Evolutionary conservation across 2,329 filamentous ascomycete genomes (phyloP).

Genomic region (Aspergillus pseudotamarii): DNA sequence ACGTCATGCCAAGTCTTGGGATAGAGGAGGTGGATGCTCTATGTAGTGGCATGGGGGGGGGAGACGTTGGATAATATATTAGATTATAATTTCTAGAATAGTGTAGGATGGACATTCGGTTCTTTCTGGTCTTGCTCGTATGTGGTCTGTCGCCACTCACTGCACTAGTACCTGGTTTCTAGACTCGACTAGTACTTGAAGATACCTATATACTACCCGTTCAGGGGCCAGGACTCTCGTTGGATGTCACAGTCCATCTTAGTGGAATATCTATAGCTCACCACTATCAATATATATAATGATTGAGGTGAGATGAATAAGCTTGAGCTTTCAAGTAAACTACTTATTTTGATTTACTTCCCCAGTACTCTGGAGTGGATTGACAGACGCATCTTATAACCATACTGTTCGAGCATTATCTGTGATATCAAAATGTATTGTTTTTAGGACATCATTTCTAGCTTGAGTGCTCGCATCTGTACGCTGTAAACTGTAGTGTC

Average conservation of each 20-base stretch:
- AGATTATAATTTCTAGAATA: background rate
- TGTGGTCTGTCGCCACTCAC: background rate
- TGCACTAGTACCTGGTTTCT: background rate
- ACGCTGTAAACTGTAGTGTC: no score
- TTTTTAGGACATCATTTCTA: no score
- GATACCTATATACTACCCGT: no score
- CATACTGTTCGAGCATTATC: background rate
- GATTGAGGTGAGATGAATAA: background rate
- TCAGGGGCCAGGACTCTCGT: no score
- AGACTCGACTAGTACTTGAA: background rate
- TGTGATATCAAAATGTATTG: background rate
- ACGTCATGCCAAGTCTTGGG: background rate
- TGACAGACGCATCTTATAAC: background rate
- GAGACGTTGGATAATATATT: rapidly evolving
- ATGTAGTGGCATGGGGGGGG: background rate
- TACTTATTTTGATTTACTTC: background rate
- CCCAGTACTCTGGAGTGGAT: background rate
- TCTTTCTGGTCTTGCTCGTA: background rate
- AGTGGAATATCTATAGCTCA: background rate
- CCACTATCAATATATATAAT: background rate
- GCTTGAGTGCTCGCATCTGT: no score
- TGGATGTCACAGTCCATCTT: no score
- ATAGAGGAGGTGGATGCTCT: background rate
- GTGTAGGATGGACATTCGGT: background rate
- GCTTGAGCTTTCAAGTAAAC: background rate